phyloP scores from a whole-genome alignment of 352 stramenopile species.

The Phytopythium vexans region DNA sequence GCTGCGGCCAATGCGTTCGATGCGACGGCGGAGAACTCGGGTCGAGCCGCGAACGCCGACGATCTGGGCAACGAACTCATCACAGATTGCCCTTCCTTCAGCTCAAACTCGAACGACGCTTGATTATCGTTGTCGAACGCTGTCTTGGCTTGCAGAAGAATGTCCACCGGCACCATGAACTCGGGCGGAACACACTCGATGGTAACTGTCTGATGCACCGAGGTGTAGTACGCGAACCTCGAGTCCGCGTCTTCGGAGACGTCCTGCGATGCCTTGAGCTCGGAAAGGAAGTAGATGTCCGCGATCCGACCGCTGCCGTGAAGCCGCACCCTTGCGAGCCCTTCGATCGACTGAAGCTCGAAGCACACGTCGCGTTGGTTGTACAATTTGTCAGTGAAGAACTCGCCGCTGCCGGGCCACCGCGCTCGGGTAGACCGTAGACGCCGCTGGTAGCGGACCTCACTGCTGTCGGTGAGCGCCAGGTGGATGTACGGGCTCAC shows the following conservation, averaged over 20 bases:
- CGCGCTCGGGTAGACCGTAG: conserved; percentile 17
- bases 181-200: conserved; percentile 20
- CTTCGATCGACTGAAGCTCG: conserved; percentile 68
- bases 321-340: conserved; percentile 39
- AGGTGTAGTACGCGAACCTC: conserved; percentile 31
- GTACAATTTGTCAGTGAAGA: conserved; percentile 23
- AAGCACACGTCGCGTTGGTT: conserved; percentile 33
- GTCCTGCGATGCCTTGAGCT: conserved; percentile 26
- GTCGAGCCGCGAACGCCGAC: conserved; percentile 33
- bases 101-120: conserved; percentile 21
- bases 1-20: conserved; percentile 4
- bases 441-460: conserved; percentile 17
- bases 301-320: conserved; percentile 33
- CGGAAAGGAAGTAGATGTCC: conserved; percentile 30
- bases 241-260: conserved; percentile 7
- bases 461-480: conserved; percentile 7
- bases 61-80: conserved; percentile 31
- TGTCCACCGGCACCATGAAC: conserved; percentile 36
- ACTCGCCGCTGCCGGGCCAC: conserved; percentile 21
- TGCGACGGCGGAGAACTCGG: conserved; percentile 43
- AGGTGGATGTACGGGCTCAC: conserved; percentile 42
- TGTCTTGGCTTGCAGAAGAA: conserved; percentile 27
- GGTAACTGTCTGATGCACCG: conserved; percentile 41
- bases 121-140: conserved; percentile 18
- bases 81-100: conserved; percentile 2